These are phyloP conservation scores for Neurospora sp. DNA, from an alignment of 495 filamentous ascomycete genomes.

Conservation along the genomic window DNA sequence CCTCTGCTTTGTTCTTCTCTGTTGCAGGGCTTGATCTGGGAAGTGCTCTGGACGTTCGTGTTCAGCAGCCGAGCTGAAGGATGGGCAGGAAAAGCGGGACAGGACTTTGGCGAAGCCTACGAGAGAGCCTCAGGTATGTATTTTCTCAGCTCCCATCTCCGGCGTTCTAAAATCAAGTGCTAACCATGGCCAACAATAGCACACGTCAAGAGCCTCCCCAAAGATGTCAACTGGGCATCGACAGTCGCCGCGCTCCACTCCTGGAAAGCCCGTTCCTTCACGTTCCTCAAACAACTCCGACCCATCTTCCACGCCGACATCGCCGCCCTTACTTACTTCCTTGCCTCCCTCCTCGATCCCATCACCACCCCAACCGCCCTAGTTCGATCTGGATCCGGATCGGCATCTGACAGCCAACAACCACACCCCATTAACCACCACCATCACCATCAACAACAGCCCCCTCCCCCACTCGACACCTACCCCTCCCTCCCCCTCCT, in stretches of 20 bases:
- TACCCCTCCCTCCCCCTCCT: neutral
- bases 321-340: neutral
- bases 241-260: neutral
- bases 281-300: neutral
- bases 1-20: neutral
- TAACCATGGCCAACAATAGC: neutral
- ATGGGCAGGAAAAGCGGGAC: neutral
- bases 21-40: neutral
- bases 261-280: neutral
- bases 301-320: neutral
- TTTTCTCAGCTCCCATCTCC: neutral
- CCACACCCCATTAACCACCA: neutral
- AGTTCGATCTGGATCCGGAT: neutral
- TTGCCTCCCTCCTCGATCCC: neutral
- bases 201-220: neutral
- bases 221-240: neutral
- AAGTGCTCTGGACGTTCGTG: neutral
- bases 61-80: neutral
- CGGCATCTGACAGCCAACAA: neutral
- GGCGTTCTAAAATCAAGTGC: neutral
- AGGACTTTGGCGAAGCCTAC: neutral
- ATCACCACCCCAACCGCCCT: neutral
- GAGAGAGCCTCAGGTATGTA: neutral
- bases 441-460: neutral
- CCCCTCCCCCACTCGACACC: neutral